Evolutionary conservation across 2,329 filamentous ascomycete genomes (phyloP), one percentile per base, ranked within the genome.

Genomic region (Drechslerella dactyloides): DNA sequence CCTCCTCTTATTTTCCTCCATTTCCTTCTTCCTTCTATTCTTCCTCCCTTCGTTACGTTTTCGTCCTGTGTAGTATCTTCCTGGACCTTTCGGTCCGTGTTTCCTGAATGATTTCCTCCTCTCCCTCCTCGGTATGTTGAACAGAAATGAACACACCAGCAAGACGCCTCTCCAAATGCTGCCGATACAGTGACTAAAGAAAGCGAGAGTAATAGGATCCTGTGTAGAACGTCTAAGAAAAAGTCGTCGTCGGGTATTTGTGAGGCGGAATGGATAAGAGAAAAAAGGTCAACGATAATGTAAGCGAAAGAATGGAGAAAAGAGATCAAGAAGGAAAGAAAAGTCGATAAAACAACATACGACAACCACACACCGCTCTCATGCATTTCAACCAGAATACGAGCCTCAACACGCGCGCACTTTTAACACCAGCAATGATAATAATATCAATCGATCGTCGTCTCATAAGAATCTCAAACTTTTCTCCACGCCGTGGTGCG

Each of bases 401-500:
- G 11, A 65, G 56, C 56, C 42, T 13, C 40, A 63, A 53, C 50
- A 19, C 2, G 6, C 17, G 42, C 61, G 57, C 42, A 63, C 59
- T 53, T n/a, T 19, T n/a, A 46, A 65, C 51, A 56, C 56, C 51
- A 23, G 53, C 50, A 37, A 63, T 48, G 44, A 50, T 17, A 23
- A 21, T 15, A 21, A 35, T 56, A 24, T 8, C 3, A 8, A 33
- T 33, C 27, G 27, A n/a, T 40, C 17, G 40, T 48, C n/a, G 37
- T 15, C 15, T 37, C 24, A 11, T 48, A n/a, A n/a, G n/a, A 2
- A 13, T 48, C 24, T 61, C 51, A 72, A 15, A 72, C 55, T 40
- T 72, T 72, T 27, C 68, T 58, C 68, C 68, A 72, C 15, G 46
- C 50, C 54, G 62, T 72, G 27, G 59, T 65, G 46, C 62, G 60